Evolutionary conservation across 768 basidiomycete species (phyloP), one percentile per base, ranked within the genome.

Genomic region (Tulasnella sp.): DNA sequence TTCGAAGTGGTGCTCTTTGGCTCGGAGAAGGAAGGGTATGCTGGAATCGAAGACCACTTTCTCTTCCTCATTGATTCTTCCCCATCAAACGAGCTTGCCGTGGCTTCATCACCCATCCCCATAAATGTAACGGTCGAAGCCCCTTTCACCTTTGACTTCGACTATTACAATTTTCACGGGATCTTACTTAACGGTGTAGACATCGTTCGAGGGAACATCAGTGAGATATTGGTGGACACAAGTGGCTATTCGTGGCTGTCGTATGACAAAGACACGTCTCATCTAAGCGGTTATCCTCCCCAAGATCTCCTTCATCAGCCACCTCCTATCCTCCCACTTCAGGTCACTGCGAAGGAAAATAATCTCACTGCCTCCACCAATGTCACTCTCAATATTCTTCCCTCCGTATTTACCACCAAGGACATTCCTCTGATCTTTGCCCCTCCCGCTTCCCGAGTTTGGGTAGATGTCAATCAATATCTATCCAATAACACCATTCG

Each of bases 1-100:
- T 62, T 81, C 52, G 61, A 73, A 7, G 66, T 92, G 24, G 64
- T 68, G 27, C 65, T 95, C 20, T 72, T 76, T 58, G 86, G 74
- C 4, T 81, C 84, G 39, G 86, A 89, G 58, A 70, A 76, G 56
- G 70, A 74, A 58, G 87, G 86, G 5, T 88, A 81, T 59, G 75
- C 75, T 9, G 79, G 82, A 33, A 66, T 67, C 7, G 65, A 64
- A 15, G 63, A 81, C 20, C 55, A 35, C 13, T 67, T 71, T 8
- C 90, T 93, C 62, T 70, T 73, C 59, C 58, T 92, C 28, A 70
- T 81, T 43, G 66, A 89, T 29, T 77, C 84, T 2, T 62, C 68
- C 16, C 79, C 15, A 8, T 5, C 31, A 10, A 20, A 88, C 61
- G 81, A 89, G 50, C 66, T 92, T 51, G 76, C 77, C 39, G 57